phyloP scores from a whole-genome alignment of 2,329 filamentous ascomycete genomes.

The Paramyrothecium sp. region DNA sequence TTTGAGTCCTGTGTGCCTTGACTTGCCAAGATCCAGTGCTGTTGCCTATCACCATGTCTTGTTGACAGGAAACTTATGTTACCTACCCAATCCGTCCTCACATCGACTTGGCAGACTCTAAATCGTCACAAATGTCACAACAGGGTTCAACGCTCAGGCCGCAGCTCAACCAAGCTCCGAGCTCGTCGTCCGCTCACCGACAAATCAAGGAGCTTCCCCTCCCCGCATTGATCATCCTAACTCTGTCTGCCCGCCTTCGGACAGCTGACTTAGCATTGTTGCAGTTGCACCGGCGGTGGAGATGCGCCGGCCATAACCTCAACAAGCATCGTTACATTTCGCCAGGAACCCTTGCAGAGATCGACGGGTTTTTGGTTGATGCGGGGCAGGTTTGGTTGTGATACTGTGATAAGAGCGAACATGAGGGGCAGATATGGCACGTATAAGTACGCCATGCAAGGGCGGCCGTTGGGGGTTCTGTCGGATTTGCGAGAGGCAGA shows the following conservation, averaged over 20 bases:
- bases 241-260: not conserved
- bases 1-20: no score
- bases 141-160: not conserved
- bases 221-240: not conserved
- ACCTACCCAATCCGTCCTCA: no score
- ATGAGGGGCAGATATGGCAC: not conserved
- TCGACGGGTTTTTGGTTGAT: not conserved
- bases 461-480: not conserved
- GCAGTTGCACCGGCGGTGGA: not conserved
- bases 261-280: not conserved
- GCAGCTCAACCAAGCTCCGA: not conserved
- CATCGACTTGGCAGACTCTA: not conserved
- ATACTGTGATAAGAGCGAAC: not conserved
- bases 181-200: not conserved
- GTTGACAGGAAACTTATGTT: no score
- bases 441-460: not conserved
- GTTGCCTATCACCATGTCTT: no score
- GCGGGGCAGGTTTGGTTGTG: not conserved
- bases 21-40: no score
- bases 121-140: not conserved
- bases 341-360: not conserved
- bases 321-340: not conserved
- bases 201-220: not conserved
- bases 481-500: not conserved
- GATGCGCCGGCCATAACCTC: not conserved